Percentiles rank a stretch among this genome's conserved stretches.
These are phyloP conservation scores for Ustilago bromivora DNA, from an alignment of 1,284 basidiomycete genomes.

Conservation along the genomic window DNA sequence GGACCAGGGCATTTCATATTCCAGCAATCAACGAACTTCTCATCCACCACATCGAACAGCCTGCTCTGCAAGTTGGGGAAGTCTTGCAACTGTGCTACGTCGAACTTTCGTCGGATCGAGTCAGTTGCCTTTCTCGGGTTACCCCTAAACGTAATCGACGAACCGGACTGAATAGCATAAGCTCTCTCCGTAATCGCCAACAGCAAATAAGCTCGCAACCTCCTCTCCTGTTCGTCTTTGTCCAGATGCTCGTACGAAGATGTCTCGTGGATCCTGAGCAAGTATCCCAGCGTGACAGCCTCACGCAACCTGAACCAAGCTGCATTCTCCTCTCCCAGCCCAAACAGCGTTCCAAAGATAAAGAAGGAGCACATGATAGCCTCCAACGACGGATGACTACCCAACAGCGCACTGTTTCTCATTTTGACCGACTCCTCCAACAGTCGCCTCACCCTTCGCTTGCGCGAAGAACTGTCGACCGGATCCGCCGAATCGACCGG, in stretches of 20 bases:
- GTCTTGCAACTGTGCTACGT: constrained; percentile 52
- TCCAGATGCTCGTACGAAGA: constrained; percentile 60
- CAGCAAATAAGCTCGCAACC: constrained; percentile 62
- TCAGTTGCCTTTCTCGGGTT: constrained; percentile 55
- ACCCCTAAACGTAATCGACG: constrained; percentile 56
- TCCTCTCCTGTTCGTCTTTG: constrained; percentile 61
- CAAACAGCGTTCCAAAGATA: constrained; percentile 62
- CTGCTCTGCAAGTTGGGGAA: constrained; percentile 55
- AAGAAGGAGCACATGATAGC: constrained; percentile 58
- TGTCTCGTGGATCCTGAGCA: constrained; percentile 61
- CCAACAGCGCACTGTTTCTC: constrained; percentile 55
- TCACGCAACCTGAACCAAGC: constrained; percentile 61
- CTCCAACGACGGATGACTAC: constrained; percentile 52
- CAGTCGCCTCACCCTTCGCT: constrained; percentile 35
- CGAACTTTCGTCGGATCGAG: constrained; percentile 46
- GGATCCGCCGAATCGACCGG: constrained; percentile 53
- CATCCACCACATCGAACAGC: constrained; percentile 56
- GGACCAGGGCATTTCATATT: constrained; percentile 55
- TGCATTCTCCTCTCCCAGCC: constrained; percentile 55
- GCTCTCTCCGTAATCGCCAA: constrained; percentile 66
- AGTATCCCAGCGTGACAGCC: constrained; percentile 61
- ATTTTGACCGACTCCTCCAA: constrained; percentile 52
- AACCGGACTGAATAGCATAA: constrained; percentile 58
- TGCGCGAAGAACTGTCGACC: constrained; percentile 42
- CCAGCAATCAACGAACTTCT: constrained; percentile 66